Conservation (phyloP, 2,329 filamentous ascomycete genomes). For the Aspergillus hortae region DNA sequence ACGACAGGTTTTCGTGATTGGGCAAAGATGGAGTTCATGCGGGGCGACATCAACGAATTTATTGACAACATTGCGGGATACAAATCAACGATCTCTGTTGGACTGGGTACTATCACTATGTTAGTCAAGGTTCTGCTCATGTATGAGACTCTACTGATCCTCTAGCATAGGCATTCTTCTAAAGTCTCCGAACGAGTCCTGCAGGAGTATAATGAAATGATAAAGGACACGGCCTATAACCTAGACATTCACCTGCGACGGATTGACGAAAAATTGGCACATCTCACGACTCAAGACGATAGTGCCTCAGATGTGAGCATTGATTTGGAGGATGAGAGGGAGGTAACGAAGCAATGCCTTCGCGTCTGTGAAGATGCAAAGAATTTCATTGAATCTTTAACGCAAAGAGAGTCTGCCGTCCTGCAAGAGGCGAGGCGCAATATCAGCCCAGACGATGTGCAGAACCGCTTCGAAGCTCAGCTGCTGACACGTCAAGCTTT, state of each 20-base stretch:
- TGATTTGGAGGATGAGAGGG: constrained; percentile 36
- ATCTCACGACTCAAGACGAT: constrained; percentile 14
- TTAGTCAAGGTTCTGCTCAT: constrained; percentile 19
- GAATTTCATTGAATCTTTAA: constrained; percentile 33
- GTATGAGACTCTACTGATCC: constrained; percentile 15
- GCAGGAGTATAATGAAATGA: constrained; percentile 38
- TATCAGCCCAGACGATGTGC: constrained; percentile 10
- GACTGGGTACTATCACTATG: constrained; percentile 37
- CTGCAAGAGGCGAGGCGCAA: constrained; percentile 6
- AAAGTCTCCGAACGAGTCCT: constrained; percentile 29
- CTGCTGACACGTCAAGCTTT: constrained; percentile 28
- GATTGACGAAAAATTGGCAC: constrained; percentile 35
- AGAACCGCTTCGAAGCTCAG: constrained; percentile 31
- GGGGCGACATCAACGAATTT: constrained; percentile 39
- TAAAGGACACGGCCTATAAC: constrained; percentile 34
- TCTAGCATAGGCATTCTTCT: constrained; percentile 25
- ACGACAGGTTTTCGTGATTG: constrained; percentile 37
- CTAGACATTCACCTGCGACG: constrained; percentile 30
- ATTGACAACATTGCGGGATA: constrained; percentile 38
- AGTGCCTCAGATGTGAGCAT: constrained; percentile 17
- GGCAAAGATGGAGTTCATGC: constrained; percentile 42
- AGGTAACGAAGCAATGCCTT: constrained; percentile 38
- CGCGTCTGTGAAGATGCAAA: constrained; percentile 38
- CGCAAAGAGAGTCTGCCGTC: constrained; percentile 22
- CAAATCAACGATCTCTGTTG: constrained; percentile 39